Base-by-base conservation (phyloP, 306 rosid genomes). In the Inga oerstediana region DNA sequence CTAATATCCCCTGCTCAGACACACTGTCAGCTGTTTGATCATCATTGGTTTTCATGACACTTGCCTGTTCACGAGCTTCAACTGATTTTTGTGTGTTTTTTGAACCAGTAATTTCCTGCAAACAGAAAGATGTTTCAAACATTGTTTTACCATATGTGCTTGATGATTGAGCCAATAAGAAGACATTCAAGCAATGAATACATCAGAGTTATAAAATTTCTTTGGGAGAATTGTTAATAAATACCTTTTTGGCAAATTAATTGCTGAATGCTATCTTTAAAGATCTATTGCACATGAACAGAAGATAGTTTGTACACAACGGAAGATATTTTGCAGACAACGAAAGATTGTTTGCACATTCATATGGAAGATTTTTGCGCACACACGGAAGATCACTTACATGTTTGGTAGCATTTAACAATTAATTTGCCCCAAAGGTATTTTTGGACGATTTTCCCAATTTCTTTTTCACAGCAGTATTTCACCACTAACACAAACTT, bases 21-120 rank as follows among this genome's bases (percentile, higher is more conserved):
- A 37, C 78, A 44, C 52, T 59, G 76, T 85, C 83, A 43, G 81
- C 54, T 80, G 68, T 85, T 45, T 79, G 86, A 74, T 86, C 75
- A 65, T 73, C 66, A 49, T 73, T 84, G 71, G 58, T 83, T 67
- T 90, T 77, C 79, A 10, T 61, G 64, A 75, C n/a, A 13, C 74
- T 75, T 67, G 84, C 61, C 58, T 61, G 51, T 71, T 85, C 86
- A 73, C 59, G 74, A 52, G 46, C 77, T 54, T 85, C 87, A 75
- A 68, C 56, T 37, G 83, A 51, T 76, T 77, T 87, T 73, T 62
- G 78, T 35, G 81, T 46, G 80, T 73, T 84, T 80, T 83, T 80
- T 52, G 80, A 78, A 46, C 69, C 85, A 85, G 76, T 44, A 58
- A 56, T 76, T 84, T 84, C 91, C 98, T 92, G 91, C 72, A 82